Percentiles rank a stretch among this genome's conserved stretches.
These are phyloP conservation scores for Hypoxylon sp. DNA, from an alignment of 2,329 filamentous ascomycete species.

Conservation along the genomic window DNA sequence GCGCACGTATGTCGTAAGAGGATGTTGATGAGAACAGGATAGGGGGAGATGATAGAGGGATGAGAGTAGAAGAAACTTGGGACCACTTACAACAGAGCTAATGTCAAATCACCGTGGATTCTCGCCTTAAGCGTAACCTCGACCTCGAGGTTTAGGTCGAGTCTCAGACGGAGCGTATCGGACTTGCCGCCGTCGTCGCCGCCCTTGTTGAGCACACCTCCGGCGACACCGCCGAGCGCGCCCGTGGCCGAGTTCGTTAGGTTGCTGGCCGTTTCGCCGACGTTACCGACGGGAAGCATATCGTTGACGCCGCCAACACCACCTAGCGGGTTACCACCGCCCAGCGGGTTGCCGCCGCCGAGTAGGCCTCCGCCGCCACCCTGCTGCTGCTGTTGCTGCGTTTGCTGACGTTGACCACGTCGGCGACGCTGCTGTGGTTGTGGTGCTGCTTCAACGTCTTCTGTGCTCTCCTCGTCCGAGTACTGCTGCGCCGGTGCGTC, in stretches of 20 bases:
- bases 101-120: slow-evolving; percentile 84
- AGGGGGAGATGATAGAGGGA: slow-evolving; percentile 3
- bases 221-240: slow-evolving; percentile 46
- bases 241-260: slow-evolving; percentile 47
- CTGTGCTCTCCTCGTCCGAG: slow-evolving; percentile 42
- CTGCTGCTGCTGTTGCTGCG: slow-evolving; percentile 43
- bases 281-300: slow-evolving; percentile 47
- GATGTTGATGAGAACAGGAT: neutral
- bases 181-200: slow-evolving; percentile 57
- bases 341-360: slow-evolving; percentile 34
- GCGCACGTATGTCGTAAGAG: neutral
- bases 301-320: slow-evolving; percentile 45
- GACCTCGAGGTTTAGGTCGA: slow-evolving; percentile 85
- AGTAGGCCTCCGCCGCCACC: slow-evolving; percentile 37
- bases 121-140: slow-evolving; percentile 88
- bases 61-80: slow-evolving; percentile 6
- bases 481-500: slow-evolving; percentile 39
- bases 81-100: slow-evolving; percentile 71
- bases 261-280: slow-evolving; percentile 49
- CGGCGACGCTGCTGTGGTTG: slow-evolving; percentile 39
- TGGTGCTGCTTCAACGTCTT: slow-evolving; percentile 46
- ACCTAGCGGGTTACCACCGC: slow-evolving; percentile 41
- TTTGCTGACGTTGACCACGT: slow-evolving; percentile 36
- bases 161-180: slow-evolving; percentile 76
- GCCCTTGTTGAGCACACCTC: slow-evolving; percentile 41